Evolutionary conservation across 192 early-diverging fungal species (phyloP).

Genomic region (Gryganskiella cystojenkinii): DNA sequence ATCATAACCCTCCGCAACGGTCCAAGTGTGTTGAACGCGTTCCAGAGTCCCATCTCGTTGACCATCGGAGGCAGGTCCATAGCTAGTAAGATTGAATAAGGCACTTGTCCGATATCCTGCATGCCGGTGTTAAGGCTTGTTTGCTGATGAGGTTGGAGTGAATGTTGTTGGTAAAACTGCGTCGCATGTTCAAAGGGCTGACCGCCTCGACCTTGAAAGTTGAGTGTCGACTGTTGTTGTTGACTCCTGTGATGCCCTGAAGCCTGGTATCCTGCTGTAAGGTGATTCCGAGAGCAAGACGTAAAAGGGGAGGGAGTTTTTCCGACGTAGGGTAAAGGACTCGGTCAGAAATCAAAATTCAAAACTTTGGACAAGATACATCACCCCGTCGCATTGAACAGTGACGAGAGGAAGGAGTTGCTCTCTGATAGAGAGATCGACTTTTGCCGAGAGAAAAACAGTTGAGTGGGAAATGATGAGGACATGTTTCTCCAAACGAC

Average conservation of each 20-base stretch:
- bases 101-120: conserved; percentile 62
- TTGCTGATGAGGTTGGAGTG: neutral
- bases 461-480: conserved; percentile 15
- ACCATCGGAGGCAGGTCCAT: conserved; percentile 69
- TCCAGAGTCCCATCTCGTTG: conserved; percentile 64
- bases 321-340: no score
- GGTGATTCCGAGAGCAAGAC: no score
- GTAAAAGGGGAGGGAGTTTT: no score
- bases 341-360: no score
- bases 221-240: no score
- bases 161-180: neutral
- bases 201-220: no score
- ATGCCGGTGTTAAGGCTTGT: conserved; percentile 66
- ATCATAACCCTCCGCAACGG: conserved; percentile 58
- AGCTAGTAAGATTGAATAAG: conserved; percentile 65
- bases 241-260: no score
- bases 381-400: neutral
- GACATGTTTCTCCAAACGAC: conserved; percentile 30
- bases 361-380: neutral
- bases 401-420: no score
- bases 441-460: no score
- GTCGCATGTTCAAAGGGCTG: no score
- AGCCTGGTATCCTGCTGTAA: no score
- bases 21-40: conserved; percentile 29
- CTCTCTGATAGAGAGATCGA: no score